phyloP scores from a whole-genome alignment of 2,329 filamentous ascomycete species.

The Penicillium sp. region DNA sequence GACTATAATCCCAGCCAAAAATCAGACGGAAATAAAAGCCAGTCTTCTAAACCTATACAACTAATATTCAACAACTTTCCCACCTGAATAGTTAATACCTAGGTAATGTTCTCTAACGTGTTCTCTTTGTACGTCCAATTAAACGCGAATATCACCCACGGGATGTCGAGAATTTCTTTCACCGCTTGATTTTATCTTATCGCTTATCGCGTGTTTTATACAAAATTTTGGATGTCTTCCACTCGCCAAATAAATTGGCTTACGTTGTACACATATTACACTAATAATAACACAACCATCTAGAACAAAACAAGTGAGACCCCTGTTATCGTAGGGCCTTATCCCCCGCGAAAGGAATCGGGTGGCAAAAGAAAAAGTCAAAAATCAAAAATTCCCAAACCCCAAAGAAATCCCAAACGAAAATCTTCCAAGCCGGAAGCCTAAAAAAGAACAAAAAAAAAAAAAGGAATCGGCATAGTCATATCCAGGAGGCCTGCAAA shows the following conservation, averaged over 20 bases:
- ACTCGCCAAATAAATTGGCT: background rate
- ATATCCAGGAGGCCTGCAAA: background rate
- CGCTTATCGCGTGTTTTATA: slow-evolving; percentile 6
- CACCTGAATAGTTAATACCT: background rate
- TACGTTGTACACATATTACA: background rate
- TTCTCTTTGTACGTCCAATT: background rate
- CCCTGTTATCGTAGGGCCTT: background rate
- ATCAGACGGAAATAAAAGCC: background rate
- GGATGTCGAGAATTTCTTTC: background rate
- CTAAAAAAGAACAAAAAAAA: background rate
- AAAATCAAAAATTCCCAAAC: background rate
- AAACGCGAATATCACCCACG: background rate
- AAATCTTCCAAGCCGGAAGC: background rate
- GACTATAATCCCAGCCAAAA: background rate
- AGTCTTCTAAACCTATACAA: background rate
- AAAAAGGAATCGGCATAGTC: background rate
- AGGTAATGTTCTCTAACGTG: no score
- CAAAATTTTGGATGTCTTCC: background rate
- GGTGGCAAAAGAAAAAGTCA: slow-evolving; percentile 2
- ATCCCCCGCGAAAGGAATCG: slow-evolving; percentile 10
- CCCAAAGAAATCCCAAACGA: background rate
- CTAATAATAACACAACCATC: background rate
- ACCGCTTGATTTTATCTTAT: slow-evolving; percentile 9
- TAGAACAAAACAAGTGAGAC: background rate
- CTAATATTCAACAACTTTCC: background rate